Evolutionary conservation across 345 rosid genomes (phyloP), one percentile per base, ranked within the genome.

Genomic region (Ailanthus altissimus): DNA sequence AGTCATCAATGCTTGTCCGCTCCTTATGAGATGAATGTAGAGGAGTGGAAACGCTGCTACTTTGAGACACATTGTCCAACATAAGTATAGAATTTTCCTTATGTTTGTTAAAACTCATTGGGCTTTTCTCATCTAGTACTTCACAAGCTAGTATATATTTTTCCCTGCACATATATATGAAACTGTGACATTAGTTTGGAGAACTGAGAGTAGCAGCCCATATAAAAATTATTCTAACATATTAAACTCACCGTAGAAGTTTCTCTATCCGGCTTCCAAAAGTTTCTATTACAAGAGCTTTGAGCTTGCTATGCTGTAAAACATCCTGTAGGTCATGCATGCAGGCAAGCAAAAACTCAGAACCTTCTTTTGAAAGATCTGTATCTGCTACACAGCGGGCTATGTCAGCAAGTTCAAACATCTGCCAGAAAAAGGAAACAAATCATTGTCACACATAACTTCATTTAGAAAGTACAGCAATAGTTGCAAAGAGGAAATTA

Each of bases 381-480:
- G 94, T 84, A 56, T 82, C 81, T 74, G 97, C 93, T 53, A 90
- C 92, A 83, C 92, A 92, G 74, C 91, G 92, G 53, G 94, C 93
- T 78, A 92, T 90, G 84, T 92, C 94, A 50, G 93, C 88, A 83
- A 92, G 92, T 79, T 92, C 93, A 83, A 84, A 84, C 91, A 92
- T 92, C 97, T 92, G 86, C 77, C 71, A 69, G 50, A 65, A 57
- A 78, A 69, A 58, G 50, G 49, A 43, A 70, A 57, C 1, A 51
- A 23, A 67, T 70, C 16, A 58, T 43, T 40, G 28, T 50, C 58
- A 75, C 36, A 62, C 26, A 20, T 45, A 70, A 16, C 70, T 49
- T 12, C n/a, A 23, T 14, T 18, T 45, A 57, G 23, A 59, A 43
- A 51, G 59, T 53, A 38, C 5, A 6, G 40, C 67, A 78, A 73